A percentile compares a stretch with the other conserved stretches of the same genome.
These are phyloP conservation scores for Cercophora newfieldiana DNA, from an alignment of 495 filamentous ascomycete genomes.

Conservation along the genomic window DNA sequence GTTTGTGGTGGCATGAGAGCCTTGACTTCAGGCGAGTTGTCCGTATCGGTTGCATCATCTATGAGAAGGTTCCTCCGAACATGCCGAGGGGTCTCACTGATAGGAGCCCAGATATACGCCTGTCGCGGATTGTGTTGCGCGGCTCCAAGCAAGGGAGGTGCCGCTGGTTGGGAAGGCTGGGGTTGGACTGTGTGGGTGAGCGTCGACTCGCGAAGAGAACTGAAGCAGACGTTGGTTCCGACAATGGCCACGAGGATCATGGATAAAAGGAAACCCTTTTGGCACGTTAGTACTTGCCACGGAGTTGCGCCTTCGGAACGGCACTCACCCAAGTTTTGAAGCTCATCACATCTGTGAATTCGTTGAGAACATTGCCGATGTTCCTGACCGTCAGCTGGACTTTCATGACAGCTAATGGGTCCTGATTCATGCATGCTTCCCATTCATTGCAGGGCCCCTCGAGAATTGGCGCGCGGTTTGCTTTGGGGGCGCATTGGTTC, in stretches of 20 bases:
- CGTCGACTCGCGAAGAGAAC: constrained; percentile 32
- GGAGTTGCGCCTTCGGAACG: constrained; percentile 30
- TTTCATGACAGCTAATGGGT: constrained; percentile 42
- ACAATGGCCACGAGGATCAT: constrained; percentile 57
- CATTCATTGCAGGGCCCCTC: constrained; percentile 72
- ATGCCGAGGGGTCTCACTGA: constrained; percentile 44
- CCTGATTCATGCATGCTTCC: constrained; percentile 79
- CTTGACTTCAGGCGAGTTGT: constrained; percentile 38
- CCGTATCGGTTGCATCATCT: constrained; percentile 45
- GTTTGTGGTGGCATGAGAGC: constrained; percentile 42
- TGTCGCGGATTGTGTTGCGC: constrained; percentile 36
- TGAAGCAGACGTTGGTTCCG: constrained; percentile 59
- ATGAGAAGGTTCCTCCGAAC: constrained; percentile 33
- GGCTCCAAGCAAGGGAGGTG: constrained; percentile 29
- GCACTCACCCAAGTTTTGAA: constrained; percentile 65
- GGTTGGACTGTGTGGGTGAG: constrained; percentile 23
- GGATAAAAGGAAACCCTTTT: constrained; percentile 54
- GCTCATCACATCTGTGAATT: constrained; percentile 46
- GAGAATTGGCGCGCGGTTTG: constrained; percentile 68
- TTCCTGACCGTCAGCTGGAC: constrained; percentile 44
- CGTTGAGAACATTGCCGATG: constrained; percentile 49
- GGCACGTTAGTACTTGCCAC: constrained; percentile 22
- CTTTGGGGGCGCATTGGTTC: constrained; percentile 66
- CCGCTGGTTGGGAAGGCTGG: constrained; percentile 33
- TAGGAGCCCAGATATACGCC: constrained; percentile 46